A percentile compares a stretch with the other conserved stretches of the same genome.
These are phyloP conservation scores for Nicotiana tabacum DNA, from an alignment of 257 asterid genomes.

Conservation along the genomic window DNA sequence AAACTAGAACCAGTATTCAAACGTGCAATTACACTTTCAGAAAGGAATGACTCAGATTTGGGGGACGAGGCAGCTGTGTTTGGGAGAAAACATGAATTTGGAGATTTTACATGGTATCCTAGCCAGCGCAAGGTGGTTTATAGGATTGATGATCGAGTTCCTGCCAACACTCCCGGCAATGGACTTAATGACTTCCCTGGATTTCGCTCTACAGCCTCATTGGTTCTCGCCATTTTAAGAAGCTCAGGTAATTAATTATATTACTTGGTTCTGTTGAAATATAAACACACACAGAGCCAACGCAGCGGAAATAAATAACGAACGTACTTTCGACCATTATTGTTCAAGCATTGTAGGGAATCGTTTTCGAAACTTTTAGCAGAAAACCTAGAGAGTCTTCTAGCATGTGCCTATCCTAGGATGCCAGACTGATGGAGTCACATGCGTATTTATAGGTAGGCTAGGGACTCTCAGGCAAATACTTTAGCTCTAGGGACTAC, in stretches of 20 bases:
- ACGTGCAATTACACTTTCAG: slow-evolving; percentile 14
- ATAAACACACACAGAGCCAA: too few species aligned
- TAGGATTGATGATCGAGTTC: slow-evolving; percentile 17
- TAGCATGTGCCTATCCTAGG: too few species aligned
- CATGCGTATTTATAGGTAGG: too few species aligned
- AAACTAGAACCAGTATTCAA: slow-evolving; percentile 21
- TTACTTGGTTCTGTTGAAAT: too few species aligned
- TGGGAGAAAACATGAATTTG: slow-evolving; percentile 26
- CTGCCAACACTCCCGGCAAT: slow-evolving; percentile 9
- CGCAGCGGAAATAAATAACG: too few species aligned
- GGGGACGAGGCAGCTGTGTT: slow-evolving; percentile 5
- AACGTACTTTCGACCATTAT: too few species aligned
- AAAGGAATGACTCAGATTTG: slow-evolving; percentile 15
- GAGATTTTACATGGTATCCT: slow-evolving; percentile 24
- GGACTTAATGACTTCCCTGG: slow-evolving; percentile 18
- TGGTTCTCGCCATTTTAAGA: slow-evolving; percentile 8
- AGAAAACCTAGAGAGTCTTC: too few species aligned
- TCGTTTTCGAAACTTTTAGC: too few species aligned
- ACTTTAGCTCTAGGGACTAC: too few species aligned
- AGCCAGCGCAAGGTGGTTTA: slow-evolving; percentile 17
- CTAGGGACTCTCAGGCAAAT: too few species aligned
- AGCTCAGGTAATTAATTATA: not conserved
- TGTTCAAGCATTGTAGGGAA: too few species aligned
- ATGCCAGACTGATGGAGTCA: too few species aligned
- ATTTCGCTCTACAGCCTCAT: slow-evolving; percentile 16